phyloP scores from a whole-genome alignment of 2,329 filamentous ascomycete species.

The Spiromastix sp. region DNA sequence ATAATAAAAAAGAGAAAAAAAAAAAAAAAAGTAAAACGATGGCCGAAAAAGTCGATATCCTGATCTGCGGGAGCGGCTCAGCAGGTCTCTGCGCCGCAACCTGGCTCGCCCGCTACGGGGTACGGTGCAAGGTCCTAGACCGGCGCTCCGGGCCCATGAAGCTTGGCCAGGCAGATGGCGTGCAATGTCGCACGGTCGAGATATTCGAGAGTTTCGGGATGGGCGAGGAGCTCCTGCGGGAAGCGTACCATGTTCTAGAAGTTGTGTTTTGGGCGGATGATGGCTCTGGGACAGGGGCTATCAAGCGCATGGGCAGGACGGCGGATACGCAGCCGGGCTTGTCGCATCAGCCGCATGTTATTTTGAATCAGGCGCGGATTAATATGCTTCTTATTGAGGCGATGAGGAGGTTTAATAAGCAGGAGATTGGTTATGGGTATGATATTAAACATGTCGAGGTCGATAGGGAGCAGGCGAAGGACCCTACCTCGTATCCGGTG shows the following conservation, averaged over 20 bases:
- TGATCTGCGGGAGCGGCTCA: slow-evolving; percentile 53
- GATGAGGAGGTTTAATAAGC: slow-evolving; percentile 34
- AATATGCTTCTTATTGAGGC: slow-evolving; percentile 44
- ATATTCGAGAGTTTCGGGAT: slow-evolving; percentile 52
- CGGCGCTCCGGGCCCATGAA: slow-evolving; percentile 43
- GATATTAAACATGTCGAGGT: slow-evolving; percentile 43
- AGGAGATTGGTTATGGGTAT: slow-evolving; percentile 46
- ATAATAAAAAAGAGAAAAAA: no score
- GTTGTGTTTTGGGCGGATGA: slow-evolving; percentile 45
- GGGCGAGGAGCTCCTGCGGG: slow-evolving; percentile 43
- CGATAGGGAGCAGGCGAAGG: slow-evolving; percentile 29
- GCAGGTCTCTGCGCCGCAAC: slow-evolving; percentile 52
- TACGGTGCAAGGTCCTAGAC: slow-evolving; percentile 50
- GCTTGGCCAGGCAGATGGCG: slow-evolving; percentile 54
- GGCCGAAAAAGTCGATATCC: slow-evolving; percentile 35
- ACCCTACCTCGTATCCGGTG: slow-evolving; percentile 35
- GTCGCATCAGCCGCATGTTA: slow-evolving; percentile 46
- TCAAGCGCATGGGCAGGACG: slow-evolving; percentile 38
- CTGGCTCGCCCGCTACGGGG: slow-evolving; percentile 50
- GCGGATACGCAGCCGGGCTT: slow-evolving; percentile 46
- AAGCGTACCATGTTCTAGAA: slow-evolving; percentile 50
- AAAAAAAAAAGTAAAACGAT: neutral
- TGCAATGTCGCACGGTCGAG: slow-evolving; percentile 52
- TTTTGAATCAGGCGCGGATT: slow-evolving; percentile 46
- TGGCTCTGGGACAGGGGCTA: slow-evolving; percentile 22